These are phyloP conservation scores for Cucumis cinereus DNA, from an alignment of 306 rosid species.

Conservation along the genomic window DNA sequence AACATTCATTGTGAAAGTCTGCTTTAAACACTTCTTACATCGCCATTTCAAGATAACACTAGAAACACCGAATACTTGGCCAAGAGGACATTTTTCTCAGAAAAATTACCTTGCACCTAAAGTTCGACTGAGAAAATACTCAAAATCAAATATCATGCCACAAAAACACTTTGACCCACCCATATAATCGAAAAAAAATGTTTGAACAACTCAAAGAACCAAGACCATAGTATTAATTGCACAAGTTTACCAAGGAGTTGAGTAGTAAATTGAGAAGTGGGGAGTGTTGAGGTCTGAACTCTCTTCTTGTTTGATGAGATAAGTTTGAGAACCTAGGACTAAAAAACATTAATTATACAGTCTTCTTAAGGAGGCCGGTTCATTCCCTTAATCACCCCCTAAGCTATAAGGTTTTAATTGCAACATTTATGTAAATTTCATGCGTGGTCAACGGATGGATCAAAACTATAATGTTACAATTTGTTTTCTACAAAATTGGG, in stretches of 20 bases:
- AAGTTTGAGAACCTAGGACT: no score
- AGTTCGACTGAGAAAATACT: neutral
- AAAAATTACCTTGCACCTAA: no score
- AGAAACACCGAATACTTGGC: no score
- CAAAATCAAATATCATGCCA: neutral
- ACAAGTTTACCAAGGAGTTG: neutral
- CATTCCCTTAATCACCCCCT: neutral
- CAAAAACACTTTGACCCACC: neutral
- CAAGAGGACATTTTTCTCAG: no score
- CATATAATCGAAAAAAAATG: neutral
- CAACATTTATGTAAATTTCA: neutral
- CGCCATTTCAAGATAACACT: neutral
- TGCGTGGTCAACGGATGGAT: neutral
- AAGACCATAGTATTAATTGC: neutral
- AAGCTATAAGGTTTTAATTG: neutral
- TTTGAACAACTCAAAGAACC: neutral
- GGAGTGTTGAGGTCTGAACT: no score
- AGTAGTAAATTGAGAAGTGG: no score
- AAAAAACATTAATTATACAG: no score
- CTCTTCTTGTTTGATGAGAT: no score
- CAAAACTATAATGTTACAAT: neutral
- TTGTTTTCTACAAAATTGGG: no score
- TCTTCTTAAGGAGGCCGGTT: no score
- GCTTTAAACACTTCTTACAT: no score
- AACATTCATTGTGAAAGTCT: no score